Percentiles rank a stretch among this genome's conserved stretches.
These are phyloP conservation scores for Backusella psychrophila DNA, from an alignment of 192 early-diverging fungal species.

Conservation along the genomic window DNA sequence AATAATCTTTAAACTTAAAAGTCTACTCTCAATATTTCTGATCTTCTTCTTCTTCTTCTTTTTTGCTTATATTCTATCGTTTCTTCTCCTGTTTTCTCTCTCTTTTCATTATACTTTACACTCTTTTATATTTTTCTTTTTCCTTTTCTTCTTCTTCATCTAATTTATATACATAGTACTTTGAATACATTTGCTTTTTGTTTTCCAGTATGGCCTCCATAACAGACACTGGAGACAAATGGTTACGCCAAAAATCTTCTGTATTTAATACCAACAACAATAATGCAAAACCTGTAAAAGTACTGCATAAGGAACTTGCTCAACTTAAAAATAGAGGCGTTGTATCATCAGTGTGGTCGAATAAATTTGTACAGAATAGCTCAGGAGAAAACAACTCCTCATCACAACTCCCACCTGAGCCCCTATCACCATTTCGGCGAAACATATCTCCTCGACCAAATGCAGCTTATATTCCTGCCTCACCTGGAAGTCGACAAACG, in stretches of 20 bases:
- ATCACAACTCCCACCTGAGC: conserved; percentile 3
- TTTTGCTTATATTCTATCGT: background rate
- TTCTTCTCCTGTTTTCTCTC: background rate
- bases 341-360: conserved; percentile 18
- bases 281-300: background rate
- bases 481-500: conserved; percentile 3
- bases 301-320: conserved; percentile 10
- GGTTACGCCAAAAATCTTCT: conserved; percentile 1
- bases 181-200: background rate
- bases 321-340: conserved; percentile 9
- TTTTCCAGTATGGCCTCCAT: background rate
- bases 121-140: background rate
- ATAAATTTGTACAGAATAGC: conserved; percentile 11
- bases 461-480: background rate
- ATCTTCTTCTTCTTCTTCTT: background rate
- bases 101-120: background rate
- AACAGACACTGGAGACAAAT: conserved; percentile 8
- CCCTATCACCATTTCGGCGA: background rate
- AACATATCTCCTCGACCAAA: background rate
- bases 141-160: background rate
- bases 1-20: conserved; percentile 5
- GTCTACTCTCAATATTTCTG: conserved; percentile 1
- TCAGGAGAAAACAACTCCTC: conserved; percentile 1
- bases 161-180: background rate
- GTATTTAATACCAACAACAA: background rate